These are phyloP conservation scores for Solanum chmielewskii DNA, from an alignment of 257 asterid species.

Conservation along the genomic window DNA sequence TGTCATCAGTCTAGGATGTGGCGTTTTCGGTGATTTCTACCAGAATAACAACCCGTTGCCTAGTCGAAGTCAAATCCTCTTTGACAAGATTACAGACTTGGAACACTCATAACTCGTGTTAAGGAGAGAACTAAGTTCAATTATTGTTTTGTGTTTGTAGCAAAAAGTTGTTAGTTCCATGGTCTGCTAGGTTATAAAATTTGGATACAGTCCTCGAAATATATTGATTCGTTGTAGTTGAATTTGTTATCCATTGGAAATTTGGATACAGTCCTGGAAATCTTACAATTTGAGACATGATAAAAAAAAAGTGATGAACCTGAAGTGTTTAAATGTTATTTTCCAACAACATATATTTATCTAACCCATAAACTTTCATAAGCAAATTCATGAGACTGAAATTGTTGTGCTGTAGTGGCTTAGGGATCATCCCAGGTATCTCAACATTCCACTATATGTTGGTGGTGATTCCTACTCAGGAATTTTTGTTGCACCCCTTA, in stretches of 20 bases:
- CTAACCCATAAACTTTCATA: not conserved
- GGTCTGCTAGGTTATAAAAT: not conserved
- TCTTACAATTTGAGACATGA: not conserved
- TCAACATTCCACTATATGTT: not conserved
- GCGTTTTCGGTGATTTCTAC: not conserved
- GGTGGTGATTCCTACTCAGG: conserved; percentile 4
- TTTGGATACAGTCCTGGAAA: not conserved
- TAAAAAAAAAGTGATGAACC: not conserved
- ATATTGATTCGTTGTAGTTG: not conserved
- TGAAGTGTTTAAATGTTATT: not conserved
- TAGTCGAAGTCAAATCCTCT: too few species aligned
- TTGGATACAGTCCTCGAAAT: not conserved
- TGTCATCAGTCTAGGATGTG: not conserved
- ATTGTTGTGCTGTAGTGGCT: conserved; percentile 4
- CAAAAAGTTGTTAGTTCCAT: not conserved
- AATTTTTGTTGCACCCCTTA: not conserved
- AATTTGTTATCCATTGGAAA: not conserved
- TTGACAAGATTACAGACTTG: too few species aligned
- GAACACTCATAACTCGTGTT: not conserved
- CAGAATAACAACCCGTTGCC: not conserved
- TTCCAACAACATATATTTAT: not conserved
- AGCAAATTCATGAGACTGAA: not conserved
- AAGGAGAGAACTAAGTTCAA: not conserved
- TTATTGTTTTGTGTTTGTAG: not conserved
- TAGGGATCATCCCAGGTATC: not conserved